A percentile compares a stretch with the other conserved stretches of the same genome.
Conservation (phyloP, 371 early-diverging fungal species). For the Zychaea mexicana region DNA sequence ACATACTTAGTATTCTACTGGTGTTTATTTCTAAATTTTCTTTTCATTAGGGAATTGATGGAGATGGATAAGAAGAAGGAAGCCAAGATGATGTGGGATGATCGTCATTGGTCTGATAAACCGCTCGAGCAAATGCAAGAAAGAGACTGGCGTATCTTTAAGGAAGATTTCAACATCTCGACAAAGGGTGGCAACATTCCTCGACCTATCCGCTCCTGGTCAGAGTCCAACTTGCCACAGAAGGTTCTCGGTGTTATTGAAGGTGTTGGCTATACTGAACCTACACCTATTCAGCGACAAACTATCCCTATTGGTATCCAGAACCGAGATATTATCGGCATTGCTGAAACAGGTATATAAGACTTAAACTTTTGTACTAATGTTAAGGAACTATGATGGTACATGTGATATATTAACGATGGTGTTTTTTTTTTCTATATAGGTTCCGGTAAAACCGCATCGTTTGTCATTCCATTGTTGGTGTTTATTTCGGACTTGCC, state of each 20-base stretch:
- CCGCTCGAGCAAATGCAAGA: constrained; percentile 90
- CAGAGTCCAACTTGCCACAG: constrained; percentile 76
- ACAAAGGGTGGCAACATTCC: constrained; percentile 95
- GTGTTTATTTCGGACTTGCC: constrained; percentile 85
- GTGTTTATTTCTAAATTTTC: neutral
- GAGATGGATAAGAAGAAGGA: constrained; percentile 70
- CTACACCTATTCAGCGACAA: constrained; percentile 98
- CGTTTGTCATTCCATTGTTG: constrained; percentile 96
- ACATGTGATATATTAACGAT: neutral
- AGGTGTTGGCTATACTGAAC: constrained; percentile 87
- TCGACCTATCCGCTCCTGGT: constrained; percentile 91
- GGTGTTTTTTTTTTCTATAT: neutral
- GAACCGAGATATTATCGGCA: constrained; percentile 95
- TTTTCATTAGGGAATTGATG: constrained; percentile 54
- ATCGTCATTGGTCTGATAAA: constrained; percentile 96
- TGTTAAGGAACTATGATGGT: neutral
- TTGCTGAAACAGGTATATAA: constrained; percentile 93
- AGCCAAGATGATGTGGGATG: constrained; percentile 76
- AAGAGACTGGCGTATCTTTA: constrained; percentile 98
- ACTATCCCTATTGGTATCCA: constrained; percentile 94
- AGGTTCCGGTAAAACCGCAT: constrained; percentile 95
- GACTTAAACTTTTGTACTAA: neutral
- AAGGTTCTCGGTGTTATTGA: constrained; percentile 72
- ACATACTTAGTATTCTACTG: neutral
- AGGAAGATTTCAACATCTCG: constrained; percentile 95